These are phyloP conservation scores for Xylaria grammica DNA, from an alignment of 495 filamentous ascomycete genomes.

Conservation along the genomic window DNA sequence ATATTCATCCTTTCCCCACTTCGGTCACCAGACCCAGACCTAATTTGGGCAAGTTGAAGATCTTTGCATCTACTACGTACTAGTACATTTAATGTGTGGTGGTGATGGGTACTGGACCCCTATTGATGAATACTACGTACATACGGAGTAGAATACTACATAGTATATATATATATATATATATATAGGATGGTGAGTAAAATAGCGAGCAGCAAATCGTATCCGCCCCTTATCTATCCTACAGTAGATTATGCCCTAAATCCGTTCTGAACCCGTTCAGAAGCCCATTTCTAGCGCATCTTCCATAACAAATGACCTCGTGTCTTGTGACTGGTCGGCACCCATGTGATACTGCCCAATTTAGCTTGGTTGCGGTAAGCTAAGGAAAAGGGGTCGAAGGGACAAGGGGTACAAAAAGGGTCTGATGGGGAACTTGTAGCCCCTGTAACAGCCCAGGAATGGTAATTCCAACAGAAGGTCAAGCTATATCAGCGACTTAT, in stretches of 20 bases:
- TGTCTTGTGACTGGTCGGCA: constrained; percentile 14
- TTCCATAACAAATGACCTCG: constrained; percentile 3
- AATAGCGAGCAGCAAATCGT: no score
- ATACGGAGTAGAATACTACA: not conserved
- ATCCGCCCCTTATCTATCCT: no score
- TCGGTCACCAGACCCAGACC: not conserved
- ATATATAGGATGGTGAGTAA: no score
- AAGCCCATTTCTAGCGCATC: no score
- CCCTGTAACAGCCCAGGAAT: constrained; percentile 2
- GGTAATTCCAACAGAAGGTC: not conserved
- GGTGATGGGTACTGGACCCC: not conserved
- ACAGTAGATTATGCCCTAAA: no score
- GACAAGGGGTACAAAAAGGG: constrained; percentile 11
- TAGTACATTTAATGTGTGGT: not conserved
- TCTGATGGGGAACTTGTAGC: not conserved
- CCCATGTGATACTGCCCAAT: constrained; percentile 14
- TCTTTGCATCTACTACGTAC: not conserved
- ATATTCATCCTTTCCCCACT: no score
- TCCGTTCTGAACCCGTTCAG: no score
- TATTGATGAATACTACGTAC: not conserved
- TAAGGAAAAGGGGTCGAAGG: constrained; percentile 12
- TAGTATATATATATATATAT: not conserved
- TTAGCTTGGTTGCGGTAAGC: constrained; percentile 1
- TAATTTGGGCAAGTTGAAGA: not conserved
- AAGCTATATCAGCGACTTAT: not conserved